These are phyloP conservation scores for Candida pseudofarinosa DNA, from an alignment of 805 yeast genomes.

Conservation along the genomic window DNA sequence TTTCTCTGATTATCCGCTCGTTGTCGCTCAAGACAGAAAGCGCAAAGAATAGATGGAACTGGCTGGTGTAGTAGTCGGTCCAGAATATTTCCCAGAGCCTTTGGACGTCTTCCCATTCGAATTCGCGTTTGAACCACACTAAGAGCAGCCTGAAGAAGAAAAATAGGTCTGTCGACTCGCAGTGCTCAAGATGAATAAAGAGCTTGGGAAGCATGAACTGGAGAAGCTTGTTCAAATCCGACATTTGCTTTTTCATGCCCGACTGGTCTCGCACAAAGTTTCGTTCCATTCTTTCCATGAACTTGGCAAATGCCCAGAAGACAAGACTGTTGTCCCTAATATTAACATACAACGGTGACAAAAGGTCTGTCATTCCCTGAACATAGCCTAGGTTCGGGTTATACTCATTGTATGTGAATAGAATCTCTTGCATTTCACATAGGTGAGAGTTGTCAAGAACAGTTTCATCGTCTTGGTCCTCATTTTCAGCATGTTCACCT, in stretches of 20 bases:
- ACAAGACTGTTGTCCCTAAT: constrained; percentile 69
- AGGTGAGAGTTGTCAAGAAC: constrained; percentile 75
- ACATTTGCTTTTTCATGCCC: constrained; percentile 89
- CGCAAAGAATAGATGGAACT: constrained; percentile 83
- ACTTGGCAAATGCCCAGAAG: constrained; percentile 83
- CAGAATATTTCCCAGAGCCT: constrained; percentile 89
- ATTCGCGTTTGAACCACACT: constrained; percentile 94
- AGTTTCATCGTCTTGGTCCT: constrained; percentile 53
- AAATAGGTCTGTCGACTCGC: constrained; percentile 86
- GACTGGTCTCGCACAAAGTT: constrained; percentile 88
- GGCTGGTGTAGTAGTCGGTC: constrained; percentile 84
- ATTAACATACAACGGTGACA: constrained; percentile 75
- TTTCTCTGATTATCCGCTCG: constrained; percentile 70
- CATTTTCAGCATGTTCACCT: constrained; percentile 19
- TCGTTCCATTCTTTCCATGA: constrained; percentile 94
- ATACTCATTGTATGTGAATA: constrained; percentile 81
- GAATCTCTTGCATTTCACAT: constrained; percentile 64
- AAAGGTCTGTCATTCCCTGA: constrained; percentile 95
- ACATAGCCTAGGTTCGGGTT: constrained; percentile 87
- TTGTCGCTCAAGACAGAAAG: constrained; percentile 86
- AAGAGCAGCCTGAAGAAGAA: constrained; percentile 93
- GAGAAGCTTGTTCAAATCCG: constrained; percentile 76
- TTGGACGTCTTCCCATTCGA: constrained; percentile 71
- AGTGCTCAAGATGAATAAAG: constrained; percentile 75
- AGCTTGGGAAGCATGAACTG: constrained; percentile 86